These are phyloP conservation scores for Starmerella bacillaris DNA, from an alignment of 805 yeast genomes.

Conservation along the genomic window DNA sequence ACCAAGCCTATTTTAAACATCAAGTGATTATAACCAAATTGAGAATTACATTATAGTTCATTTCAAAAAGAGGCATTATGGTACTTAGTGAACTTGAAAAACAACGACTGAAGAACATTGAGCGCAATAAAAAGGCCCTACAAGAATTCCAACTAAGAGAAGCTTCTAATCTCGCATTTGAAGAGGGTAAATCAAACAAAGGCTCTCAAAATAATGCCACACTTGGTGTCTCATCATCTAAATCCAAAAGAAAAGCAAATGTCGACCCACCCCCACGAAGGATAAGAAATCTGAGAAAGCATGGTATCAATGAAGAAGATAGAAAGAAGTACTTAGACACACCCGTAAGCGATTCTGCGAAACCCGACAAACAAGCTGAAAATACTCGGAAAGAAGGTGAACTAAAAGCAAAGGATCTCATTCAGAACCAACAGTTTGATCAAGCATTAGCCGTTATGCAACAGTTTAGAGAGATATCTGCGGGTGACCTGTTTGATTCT, in stretches of 20 bases:
- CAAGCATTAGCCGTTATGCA: conserved; percentile 21
- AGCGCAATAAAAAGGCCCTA: conserved; percentile 60
- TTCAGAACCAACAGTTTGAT: conserved; percentile 25
- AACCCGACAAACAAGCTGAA: conserved; percentile 1
- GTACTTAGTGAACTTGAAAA: conserved; percentile 20
- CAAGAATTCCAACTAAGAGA: conserved; percentile 50
- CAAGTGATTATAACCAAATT: no score
- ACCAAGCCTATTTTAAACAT: no score
- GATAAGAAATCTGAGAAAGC: conserved; percentile 31
- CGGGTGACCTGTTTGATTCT: conserved; percentile 22
- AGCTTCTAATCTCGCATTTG: conserved; percentile 35
- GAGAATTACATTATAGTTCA: no score
- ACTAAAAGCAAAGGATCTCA: conserved; percentile 18
- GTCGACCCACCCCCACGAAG: conserved; percentile 8
- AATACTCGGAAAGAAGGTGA: conserved; percentile 32
- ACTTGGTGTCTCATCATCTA: conserved; percentile 10
- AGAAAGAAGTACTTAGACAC: conserved; percentile 15
- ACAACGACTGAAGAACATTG: conserved; percentile 32
- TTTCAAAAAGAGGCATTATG: no score
- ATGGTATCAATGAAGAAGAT: conserved; percentile 17
- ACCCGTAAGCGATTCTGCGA: neutral
- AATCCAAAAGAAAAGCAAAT: conserved; percentile 10
- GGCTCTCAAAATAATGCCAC: conserved; percentile 15
- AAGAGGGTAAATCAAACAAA: conserved; percentile 25
- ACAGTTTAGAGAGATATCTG: conserved; percentile 18